Conservation (phyloP, 2,329 filamentous ascomycete species). For the Tympanopsis confertula region DNA sequence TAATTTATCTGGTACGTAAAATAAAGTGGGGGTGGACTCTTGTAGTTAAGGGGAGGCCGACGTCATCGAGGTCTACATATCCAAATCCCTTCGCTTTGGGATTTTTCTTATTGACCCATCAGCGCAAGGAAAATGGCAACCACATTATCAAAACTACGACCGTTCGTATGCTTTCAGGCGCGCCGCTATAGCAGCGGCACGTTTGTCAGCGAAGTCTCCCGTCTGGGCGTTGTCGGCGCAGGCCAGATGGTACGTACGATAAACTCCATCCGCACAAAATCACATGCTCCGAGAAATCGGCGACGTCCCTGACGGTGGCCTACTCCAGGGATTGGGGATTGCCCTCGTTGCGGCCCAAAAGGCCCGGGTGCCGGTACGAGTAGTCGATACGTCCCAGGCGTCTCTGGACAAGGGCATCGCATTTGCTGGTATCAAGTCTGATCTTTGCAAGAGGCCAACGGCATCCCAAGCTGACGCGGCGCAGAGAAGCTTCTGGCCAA, state of each 20-base stretch:
- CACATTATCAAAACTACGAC: no score
- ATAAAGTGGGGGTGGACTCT: no score
- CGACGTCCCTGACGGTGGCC: constrained; percentile 29
- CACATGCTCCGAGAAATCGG: background rate
- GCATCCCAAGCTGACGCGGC: background rate
- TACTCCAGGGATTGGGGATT: constrained; percentile 74
- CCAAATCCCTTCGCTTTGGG: no score
- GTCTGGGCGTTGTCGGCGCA: constrained; percentile 81
- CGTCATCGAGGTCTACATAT: no score
- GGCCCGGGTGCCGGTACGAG: constrained; percentile 70
- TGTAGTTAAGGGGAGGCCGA: no score
- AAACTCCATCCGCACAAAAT: background rate
- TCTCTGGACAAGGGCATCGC: constrained; percentile 83
- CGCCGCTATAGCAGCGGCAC: no score
- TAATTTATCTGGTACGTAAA: no score
- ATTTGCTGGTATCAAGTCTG: constrained; percentile 60
- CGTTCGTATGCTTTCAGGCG: no score
- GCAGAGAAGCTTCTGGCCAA: constrained; percentile 84
- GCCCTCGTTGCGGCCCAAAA: constrained; percentile 83
- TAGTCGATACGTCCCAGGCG: constrained; percentile 75
- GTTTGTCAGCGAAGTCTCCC: constrained; percentile 64
- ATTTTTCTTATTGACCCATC: no score
- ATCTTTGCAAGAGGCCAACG: background rate
- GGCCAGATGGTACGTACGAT: constrained; percentile 75
- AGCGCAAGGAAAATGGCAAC: no score